phyloP scores from a whole-genome alignment of 768 basidiomycete genomes.

The Coprinellus micaceus region DNA sequence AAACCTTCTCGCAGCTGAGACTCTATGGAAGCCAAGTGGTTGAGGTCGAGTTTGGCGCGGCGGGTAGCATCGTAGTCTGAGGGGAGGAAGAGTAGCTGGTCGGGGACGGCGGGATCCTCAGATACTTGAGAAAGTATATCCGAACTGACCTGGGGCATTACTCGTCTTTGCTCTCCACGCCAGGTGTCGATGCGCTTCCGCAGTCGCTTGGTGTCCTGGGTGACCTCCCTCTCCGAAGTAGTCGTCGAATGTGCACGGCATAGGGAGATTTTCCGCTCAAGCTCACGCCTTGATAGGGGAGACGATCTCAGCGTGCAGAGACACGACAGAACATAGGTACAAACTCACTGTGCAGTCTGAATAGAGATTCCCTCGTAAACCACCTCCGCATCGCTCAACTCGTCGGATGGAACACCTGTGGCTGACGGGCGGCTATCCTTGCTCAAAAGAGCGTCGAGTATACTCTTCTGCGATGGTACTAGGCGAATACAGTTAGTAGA shows the following conservation, averaged over 20 bases:
- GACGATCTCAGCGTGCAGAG: too few relatives aligned
- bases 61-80: too few relatives aligned
- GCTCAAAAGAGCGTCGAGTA: background rate
- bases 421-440: background rate
- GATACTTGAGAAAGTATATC: background rate
- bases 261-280: background rate
- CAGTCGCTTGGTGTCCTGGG: background rate
- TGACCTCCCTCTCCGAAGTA: background rate
- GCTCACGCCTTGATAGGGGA: too few relatives aligned
- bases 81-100: background rate
- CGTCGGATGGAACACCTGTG: too few relatives aligned
- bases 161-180: background rate
- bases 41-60: background rate
- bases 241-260: background rate
- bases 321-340: too few relatives aligned
- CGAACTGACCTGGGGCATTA: background rate
- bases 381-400: too few relatives aligned
- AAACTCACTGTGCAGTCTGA: background rate
- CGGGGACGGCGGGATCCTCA: background rate
- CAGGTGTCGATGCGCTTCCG: background rate
- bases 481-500: background rate
- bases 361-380: background rate
- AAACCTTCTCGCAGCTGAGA: background rate
- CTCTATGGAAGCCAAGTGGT: background rate
- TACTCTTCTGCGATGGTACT: background rate